Evolutionary conservation across 164 flowering plant species (phyloP).

Genomic region (Nymphaea colorata): DNA sequence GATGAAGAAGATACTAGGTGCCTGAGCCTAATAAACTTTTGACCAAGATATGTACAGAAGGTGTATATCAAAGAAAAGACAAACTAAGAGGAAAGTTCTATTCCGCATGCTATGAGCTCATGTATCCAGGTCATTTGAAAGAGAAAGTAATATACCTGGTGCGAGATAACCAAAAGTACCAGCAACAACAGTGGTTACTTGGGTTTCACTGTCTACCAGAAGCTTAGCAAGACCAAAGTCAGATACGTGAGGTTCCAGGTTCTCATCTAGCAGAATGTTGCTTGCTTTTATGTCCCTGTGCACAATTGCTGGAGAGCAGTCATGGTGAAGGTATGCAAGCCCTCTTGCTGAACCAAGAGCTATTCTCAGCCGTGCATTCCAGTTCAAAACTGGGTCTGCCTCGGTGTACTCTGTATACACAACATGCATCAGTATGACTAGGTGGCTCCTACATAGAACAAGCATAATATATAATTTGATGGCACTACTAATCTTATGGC

Average conservation of each 20-base stretch:
- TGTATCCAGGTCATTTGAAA: not conserved
- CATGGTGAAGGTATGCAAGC: conserved; percentile 87
- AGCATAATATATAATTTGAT: not conserved
- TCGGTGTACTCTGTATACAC: conserved; percentile 21
- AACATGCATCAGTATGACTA: not conserved
- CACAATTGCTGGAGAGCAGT: conserved; percentile 73
- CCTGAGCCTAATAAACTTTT: too few species aligned
- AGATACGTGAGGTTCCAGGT: conserved; percentile 79
- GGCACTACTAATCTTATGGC: not conserved
- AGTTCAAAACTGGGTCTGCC: conserved; percentile 32
- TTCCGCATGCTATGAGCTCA: too few species aligned
- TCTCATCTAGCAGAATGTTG: conserved; percentile 88
- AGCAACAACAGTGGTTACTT: conserved; percentile 93
- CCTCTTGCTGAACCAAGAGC: conserved; percentile 91
- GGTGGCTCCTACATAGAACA: not conserved
- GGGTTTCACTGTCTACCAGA: conserved; percentile 82
- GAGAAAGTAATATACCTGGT: conserved; percentile 42
- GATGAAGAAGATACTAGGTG: not conserved
- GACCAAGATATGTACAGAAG: too few species aligned
- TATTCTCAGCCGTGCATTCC: conserved; percentile 67
- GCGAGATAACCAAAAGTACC: conserved; percentile 97
- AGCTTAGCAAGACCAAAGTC: conserved; percentile 98
- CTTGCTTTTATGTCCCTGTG: conserved; percentile 94
- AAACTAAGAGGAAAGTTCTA: too few species aligned
- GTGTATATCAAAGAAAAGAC: too few species aligned